Conservation (phyloP, 371 early-diverging fungal genomes). For the Globomyces sp. region DNA sequence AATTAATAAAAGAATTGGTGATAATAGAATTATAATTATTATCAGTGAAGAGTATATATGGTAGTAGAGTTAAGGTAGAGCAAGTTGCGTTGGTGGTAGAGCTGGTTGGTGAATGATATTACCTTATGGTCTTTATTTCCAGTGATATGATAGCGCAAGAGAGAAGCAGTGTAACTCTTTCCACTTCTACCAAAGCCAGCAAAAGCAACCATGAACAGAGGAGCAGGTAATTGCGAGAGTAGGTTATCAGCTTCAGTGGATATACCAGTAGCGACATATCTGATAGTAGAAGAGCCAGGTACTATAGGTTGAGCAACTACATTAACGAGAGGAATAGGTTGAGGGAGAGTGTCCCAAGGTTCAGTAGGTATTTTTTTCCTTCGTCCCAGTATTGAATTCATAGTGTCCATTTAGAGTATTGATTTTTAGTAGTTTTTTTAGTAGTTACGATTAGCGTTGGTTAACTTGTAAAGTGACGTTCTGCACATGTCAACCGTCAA, state of each 20-base stretch:
- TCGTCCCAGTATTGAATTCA: too few species aligned
- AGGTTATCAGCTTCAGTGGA: conserved; percentile 43
- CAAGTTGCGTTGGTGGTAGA: not conserved
- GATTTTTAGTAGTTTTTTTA: too few species aligned
- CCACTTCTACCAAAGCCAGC: conserved; percentile 52
- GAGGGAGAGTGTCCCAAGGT: conserved; percentile 36
- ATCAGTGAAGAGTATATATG: too few species aligned
- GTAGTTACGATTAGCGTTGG: too few species aligned
- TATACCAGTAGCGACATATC: conserved; percentile 47
- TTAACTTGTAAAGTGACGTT: too few species aligned
- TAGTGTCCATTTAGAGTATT: too few species aligned
- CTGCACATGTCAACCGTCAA: too few species aligned
- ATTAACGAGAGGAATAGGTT: conserved; percentile 41
- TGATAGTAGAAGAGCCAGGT: conserved; percentile 22
- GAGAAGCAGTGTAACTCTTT: conserved; percentile 45
- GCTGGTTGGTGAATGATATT: not conserved
- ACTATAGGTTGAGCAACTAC: conserved; percentile 28
- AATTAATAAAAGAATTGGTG: not conserved
- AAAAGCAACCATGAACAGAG: conserved; percentile 47
- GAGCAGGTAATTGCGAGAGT: conserved; percentile 39
- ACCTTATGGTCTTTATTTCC: conserved; percentile 37
- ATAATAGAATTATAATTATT: not conserved
- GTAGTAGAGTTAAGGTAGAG: too few species aligned
- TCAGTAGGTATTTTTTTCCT: conserved; percentile 20
- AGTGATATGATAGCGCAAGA: conserved; percentile 31